Conservation (phyloP, 2,329 filamentous ascomycete genomes). For the Colletotrichum sp. region DNA sequence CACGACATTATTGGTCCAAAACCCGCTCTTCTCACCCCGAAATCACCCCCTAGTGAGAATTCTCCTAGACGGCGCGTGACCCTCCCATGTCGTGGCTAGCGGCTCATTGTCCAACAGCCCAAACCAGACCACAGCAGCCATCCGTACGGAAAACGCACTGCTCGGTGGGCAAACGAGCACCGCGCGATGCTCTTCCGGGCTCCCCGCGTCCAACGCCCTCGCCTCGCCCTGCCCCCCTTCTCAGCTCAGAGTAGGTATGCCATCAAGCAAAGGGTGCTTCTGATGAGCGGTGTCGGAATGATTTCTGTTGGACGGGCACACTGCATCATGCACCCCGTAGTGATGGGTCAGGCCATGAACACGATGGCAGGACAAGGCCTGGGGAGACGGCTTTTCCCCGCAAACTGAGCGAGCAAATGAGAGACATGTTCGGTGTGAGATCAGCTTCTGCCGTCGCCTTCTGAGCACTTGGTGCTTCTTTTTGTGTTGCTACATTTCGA, state of each 20-base stretch:
- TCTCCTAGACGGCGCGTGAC: constrained; percentile 5
- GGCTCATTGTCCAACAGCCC: not conserved
- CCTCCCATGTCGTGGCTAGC: not conserved
- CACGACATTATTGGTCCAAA: not conserved
- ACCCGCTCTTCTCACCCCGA: not conserved
- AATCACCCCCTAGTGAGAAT: not conserved
- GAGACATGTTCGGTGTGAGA: not conserved
- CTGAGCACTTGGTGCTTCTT: not conserved
- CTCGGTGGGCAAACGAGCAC: not conserved
- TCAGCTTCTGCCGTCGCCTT: not conserved
- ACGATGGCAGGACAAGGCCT: not conserved
- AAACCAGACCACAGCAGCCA: not conserved
- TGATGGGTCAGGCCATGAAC: not conserved
- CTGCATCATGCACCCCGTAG: constrained; percentile 13
- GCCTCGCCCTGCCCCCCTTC: not conserved
- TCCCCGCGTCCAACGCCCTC: not conserved
- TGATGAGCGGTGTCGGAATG: constrained; percentile 12
- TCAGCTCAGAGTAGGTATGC: not conserved
- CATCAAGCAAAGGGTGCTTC: not conserved
- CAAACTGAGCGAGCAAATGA: not conserved
- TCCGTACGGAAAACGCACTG: not conserved
- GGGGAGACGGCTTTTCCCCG: not conserved
- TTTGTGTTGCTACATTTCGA: not conserved
- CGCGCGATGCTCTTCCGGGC: not conserved
- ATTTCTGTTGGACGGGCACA: not conserved